These are phyloP conservation scores for Tolypocladium endophyticum DNA, from an alignment of 2,329 filamentous ascomycete genomes.

Conservation along the genomic window DNA sequence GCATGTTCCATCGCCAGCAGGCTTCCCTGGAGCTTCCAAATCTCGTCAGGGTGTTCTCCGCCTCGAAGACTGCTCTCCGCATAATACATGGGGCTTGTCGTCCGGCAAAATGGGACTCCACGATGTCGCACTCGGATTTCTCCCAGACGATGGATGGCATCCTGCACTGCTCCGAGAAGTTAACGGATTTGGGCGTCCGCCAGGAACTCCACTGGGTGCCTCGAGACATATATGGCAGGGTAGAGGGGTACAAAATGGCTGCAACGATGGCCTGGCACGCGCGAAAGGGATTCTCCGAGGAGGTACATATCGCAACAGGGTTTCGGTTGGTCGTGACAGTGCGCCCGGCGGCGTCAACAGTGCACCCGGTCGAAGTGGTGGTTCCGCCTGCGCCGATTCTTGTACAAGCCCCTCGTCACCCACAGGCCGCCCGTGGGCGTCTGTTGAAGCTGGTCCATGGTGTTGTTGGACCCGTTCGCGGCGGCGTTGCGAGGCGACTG, in stretches of 20 bases:
- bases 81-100: background rate
- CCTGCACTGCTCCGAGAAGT: background rate
- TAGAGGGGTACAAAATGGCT: conserved; percentile 5
- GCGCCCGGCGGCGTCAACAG: background rate
- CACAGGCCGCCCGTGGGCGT: background rate
- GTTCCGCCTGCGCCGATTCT: background rate
- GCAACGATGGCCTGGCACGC: background rate
- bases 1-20: background rate
- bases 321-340: background rate
- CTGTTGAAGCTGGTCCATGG: background rate
- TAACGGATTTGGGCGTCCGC: background rate
- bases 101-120: background rate
- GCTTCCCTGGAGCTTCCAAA: background rate
- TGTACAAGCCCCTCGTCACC: background rate
- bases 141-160: background rate
- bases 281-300: background rate
- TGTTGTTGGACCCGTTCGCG: background rate
- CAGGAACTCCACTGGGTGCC: conserved; percentile 11
- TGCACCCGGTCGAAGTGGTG: background rate
- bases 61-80: background rate
- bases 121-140: background rate
- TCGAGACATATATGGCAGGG: background rate
- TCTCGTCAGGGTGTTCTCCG: conserved; percentile 7
- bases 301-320: background rate
- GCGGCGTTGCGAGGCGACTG: background rate